Evolutionary conservation across 139 green algal genomes (phyloP), one percentile per base, ranked within the genome.

Genomic region (Pseudopediastrum boryanum): DNA sequence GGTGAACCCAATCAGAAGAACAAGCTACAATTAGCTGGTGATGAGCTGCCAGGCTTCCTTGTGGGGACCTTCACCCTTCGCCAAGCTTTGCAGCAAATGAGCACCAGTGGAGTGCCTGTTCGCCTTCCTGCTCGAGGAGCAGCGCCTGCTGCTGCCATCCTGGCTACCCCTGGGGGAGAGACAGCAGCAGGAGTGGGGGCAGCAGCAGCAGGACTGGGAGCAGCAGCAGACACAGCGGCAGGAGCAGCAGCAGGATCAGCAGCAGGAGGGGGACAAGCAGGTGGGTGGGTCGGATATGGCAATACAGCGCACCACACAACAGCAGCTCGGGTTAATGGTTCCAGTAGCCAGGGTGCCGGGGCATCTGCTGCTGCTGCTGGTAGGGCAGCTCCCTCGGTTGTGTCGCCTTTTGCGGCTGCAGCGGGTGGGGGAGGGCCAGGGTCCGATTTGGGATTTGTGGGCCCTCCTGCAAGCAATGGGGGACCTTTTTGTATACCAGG

Each of bases 1-100:
- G 72, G 75, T 31, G 63, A 81, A n/a, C 25, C 23, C 31, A 74
- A 81, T 29, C 6, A 21, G 4, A 81, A 81, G 48, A 64, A 75
- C 33, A 39, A 63, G 1, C 46, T 81, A 16, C 48, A 68, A 0
- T 67, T 81, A 21, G 63, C 62, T 29, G 75, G 75, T 9, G 41
- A 75, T 21, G 56, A 41, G 36, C 63, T 81, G 43, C 48, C 75
- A 23, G 25, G 48, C 23, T 81, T 66, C 25, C 63, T 81, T n/a
- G 75, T 27, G 16, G 75, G 75, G 27, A 46, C 62, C 0, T 81
- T 75, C n/a, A 74, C n/a, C 33, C 48, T 81, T 0, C 39, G 54
- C 41, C 63, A 81, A 51, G 73, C 73, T 10, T 7, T 80, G n/a
- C 23, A 46, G 16, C 48, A 58, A 58, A 58, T 58, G 48, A 16